A percentile compares a stretch with the other conserved stretches of the same genome.
Evolutionary conservation across 805 yeast genomes (phyloP).

Genomic region (Monosporozyma siamensis): DNA sequence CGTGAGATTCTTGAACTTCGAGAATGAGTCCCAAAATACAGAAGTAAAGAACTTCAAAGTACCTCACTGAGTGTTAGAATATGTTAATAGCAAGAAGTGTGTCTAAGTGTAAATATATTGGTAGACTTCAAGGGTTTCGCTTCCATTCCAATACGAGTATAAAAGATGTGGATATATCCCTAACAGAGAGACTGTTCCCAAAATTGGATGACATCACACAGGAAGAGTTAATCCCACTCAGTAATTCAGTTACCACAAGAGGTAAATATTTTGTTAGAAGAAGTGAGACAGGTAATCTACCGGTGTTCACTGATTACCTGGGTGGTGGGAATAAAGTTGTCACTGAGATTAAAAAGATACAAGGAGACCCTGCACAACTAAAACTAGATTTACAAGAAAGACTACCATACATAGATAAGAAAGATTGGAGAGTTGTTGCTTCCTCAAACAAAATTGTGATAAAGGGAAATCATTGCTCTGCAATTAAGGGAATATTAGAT

Average conservation of each 20-base stretch:
- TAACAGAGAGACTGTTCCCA: constrained; percentile 17
- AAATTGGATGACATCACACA: constrained; percentile 24
- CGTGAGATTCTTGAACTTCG: neutral
- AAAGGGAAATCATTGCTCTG: constrained; percentile 37
- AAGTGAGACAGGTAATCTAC: constrained; percentile 59
- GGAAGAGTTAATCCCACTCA: constrained; percentile 19
- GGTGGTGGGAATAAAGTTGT: constrained; percentile 45
- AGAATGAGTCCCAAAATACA: neutral
- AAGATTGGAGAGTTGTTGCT: constrained; percentile 39
- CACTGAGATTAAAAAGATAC: constrained; percentile 64
- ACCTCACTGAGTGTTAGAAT: no score
- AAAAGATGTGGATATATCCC: neutral
- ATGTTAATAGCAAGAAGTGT: no score
- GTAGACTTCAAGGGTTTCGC: neutral
- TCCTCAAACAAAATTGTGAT: constrained; percentile 46
- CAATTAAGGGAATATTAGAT: constrained; percentile 27
- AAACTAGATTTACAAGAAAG: constrained; percentile 53
- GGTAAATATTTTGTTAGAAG: constrained; percentile 34
- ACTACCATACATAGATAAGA: constrained; percentile 38
- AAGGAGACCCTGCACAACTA: constrained; percentile 58
- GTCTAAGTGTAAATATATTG: no score
- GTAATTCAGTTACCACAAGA: constrained; percentile 16
- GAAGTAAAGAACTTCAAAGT: no score
- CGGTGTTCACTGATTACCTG: constrained; percentile 67
- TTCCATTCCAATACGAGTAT: neutral